Conservation (phyloP, 2,329 filamentous ascomycete species). For the Pyricularia pennisetigena region DNA sequence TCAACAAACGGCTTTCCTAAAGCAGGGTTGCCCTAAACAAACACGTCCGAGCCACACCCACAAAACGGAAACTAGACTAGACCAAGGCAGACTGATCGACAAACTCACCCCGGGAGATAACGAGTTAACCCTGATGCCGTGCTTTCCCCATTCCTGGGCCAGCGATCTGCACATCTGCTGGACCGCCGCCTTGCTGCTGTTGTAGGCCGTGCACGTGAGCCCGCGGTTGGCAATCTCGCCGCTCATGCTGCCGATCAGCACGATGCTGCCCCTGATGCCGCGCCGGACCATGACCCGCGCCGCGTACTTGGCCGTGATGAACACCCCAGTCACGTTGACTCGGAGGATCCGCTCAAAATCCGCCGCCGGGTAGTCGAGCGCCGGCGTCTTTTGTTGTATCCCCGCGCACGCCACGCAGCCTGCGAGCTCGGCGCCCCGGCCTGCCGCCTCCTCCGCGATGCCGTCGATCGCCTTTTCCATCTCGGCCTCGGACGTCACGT, state of each 20-base stretch:
- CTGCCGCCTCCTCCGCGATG: constrained; percentile 49
- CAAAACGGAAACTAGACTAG: not conserved
- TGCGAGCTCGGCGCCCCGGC: constrained; percentile 7
- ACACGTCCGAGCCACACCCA: not conserved
- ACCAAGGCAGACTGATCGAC: no score
- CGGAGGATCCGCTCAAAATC: constrained; percentile 53
- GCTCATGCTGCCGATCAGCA: constrained; percentile 47
- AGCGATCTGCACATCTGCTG: constrained; percentile 53
- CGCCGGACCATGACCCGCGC: constrained; percentile 45
- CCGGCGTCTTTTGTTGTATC: constrained; percentile 48
- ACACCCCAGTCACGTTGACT: constrained; percentile 60
- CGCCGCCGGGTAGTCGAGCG: constrained; percentile 53
- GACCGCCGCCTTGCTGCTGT: constrained; percentile 56
- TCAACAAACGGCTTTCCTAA: not conserved
- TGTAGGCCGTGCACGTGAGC: constrained; percentile 57
- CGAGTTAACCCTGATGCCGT: constrained; percentile 58
- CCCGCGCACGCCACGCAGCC: constrained; percentile 12
- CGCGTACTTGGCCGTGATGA: constrained; percentile 61
- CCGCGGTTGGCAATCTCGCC: constrained; percentile 44
- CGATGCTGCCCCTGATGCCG: constrained; percentile 37
- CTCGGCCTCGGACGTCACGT: constrained; percentile 51
- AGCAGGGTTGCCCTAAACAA: not conserved
- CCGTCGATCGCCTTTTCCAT: constrained; percentile 47
- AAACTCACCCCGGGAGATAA: constrained; percentile 41
- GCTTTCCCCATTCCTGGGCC: constrained; percentile 50